A percentile compares a stretch with the other conserved stretches of the same genome.
Conservation (phyloP, 345 rosid species). For the Salix brachista region DNA sequence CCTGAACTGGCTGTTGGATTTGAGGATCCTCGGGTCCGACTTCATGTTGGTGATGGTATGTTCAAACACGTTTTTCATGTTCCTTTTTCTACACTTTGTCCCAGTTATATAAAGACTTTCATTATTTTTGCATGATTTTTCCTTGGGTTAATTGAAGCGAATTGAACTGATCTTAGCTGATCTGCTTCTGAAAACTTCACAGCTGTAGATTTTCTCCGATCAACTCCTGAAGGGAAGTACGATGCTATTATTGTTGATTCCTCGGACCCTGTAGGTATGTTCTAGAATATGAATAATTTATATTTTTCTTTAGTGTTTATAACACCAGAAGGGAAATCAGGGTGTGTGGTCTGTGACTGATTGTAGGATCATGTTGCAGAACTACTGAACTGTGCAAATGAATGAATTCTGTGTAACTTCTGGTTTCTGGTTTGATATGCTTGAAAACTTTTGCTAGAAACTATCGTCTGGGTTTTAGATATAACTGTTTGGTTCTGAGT, state of each 20-base stretch:
- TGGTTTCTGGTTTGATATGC: neutral
- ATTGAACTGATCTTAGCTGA: slow-evolving; percentile 13
- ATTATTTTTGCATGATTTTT: neutral
- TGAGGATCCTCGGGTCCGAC: slow-evolving; percentile 86
- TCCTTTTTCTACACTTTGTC: neutral
- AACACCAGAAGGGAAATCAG: neutral
- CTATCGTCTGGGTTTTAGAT: neutral
- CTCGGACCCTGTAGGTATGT: slow-evolving; percentile 91
- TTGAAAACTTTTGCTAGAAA: neutral
- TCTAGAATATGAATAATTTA: neutral
- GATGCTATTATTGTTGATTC: slow-evolving; percentile 96
- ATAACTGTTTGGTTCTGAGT: neutral
- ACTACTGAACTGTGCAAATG: neutral
- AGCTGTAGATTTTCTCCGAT: slow-evolving; percentile 77
- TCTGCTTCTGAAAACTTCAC: slow-evolving; percentile 29
- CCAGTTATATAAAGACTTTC: neutral
- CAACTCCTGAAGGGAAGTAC: slow-evolving; percentile 63
- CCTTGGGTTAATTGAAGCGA: neutral
- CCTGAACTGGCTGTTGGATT: slow-evolving; percentile 84
- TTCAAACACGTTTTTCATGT: neutral
- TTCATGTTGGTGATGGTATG: slow-evolving; percentile 96
- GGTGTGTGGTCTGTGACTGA: neutral
- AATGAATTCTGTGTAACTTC: neutral
- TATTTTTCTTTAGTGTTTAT: neutral
- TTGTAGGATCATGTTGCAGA: neutral